Evolutionary conservation across 805 yeast species (phyloP), one percentile per base, ranked within the genome.

Genomic region (Candida qinlingensis): DNA sequence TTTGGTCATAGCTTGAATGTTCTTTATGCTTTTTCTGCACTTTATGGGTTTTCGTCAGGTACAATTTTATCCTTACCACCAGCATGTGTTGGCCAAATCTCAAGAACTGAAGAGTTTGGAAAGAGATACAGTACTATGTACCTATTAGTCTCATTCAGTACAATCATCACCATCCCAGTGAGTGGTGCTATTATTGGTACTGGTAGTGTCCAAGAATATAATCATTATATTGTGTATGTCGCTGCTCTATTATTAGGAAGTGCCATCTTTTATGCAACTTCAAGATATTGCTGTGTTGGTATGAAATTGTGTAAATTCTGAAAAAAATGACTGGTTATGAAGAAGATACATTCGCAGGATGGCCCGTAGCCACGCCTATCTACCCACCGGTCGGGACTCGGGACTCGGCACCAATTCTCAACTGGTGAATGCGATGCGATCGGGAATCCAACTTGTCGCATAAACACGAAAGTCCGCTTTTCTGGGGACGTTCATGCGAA

Each of bases 41-140:
- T 76, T 5, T 80, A 74, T 59, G 87, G 87, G 0, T 73, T 81
- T 48, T 67, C 74, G 43, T 71, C 82, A 4, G 79, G 84, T 4
- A 73, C 85, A 0, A 75, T 80, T 4, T 66, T 81, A 43, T 73
- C 85, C 4, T 58, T 81, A 41, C 74, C 80, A 12, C 85, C 86
- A 2, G 80, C 77, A 3, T 77, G 85, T 55, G 68, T 78, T 36
- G 83, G 82, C 1, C 80, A 77, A 45, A 77, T 82, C 35, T 77
- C 84, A 13, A 73, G 75, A 45, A 73, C 77, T 2, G 74, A 74
- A 41, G 75, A 72, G 52, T 79, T 78, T 58, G 84, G 83, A 7
- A 73, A 74, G 54, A 69, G 81, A 19, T 79, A 77, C 58, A 75
- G 83, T 2, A 73, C 83, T 0, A 73, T 80, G 55, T 83, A 81